Percentiles rank a stretch among this genome's conserved stretches.
These are phyloP conservation scores for Sclerotinia trifoliorum DNA, from an alignment of 2,329 filamentous ascomycete genomes.

Conservation along the genomic window DNA sequence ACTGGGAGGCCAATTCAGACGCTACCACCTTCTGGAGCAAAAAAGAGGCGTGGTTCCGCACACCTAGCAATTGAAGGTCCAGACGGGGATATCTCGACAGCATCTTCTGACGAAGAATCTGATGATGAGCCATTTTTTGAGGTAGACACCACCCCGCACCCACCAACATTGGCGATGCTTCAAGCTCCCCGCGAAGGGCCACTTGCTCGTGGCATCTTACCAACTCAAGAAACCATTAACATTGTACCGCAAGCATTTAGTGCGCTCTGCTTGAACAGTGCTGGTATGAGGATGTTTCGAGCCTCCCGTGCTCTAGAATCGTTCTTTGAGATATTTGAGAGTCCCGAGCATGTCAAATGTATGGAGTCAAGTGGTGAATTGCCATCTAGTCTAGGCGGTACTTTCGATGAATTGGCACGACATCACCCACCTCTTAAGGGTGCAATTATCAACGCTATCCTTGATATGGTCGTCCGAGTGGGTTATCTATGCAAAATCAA, in stretches of 20 bases:
- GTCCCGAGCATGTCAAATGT: conserved; percentile 79
- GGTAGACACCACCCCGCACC: conserved; percentile 50
- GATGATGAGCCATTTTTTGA: conserved; percentile 37
- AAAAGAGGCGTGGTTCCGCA: conserved; percentile 24
- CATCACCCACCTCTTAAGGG: conserved; percentile 85
- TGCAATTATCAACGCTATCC: conserved; percentile 78
- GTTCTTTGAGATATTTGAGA: conserved; percentile 97
- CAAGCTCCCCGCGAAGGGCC: conserved; percentile 45
- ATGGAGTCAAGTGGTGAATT: conserved; percentile 74
- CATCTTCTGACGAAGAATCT: conserved; percentile 37
- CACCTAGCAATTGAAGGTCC: conserved; percentile 3
- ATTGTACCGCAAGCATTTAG: conserved; percentile 86
- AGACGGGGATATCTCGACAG: conserved; percentile 4
- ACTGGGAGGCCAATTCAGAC: conserved; percentile 51
- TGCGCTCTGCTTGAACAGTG: conserved; percentile 87
- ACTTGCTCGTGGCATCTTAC: conserved; percentile 71
- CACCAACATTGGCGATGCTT: conserved; percentile 52
- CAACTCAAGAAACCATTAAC: conserved; percentile 84
- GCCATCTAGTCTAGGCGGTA: conserved; percentile 71
- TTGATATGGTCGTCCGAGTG: conserved; percentile 85
- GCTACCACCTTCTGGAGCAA: conserved; percentile 34
- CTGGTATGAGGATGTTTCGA: conserved; percentile 83
- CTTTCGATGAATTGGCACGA: conserved; percentile 90
- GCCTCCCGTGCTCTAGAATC: conserved; percentile 77
- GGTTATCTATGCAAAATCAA: conserved; percentile 70